Percentiles rank a stretch among this genome's conserved stretches.
Evolutionary conservation across 1,284 basidiomycete genomes (phyloP).

Genomic region (Stygiomarasmius scandens): DNA sequence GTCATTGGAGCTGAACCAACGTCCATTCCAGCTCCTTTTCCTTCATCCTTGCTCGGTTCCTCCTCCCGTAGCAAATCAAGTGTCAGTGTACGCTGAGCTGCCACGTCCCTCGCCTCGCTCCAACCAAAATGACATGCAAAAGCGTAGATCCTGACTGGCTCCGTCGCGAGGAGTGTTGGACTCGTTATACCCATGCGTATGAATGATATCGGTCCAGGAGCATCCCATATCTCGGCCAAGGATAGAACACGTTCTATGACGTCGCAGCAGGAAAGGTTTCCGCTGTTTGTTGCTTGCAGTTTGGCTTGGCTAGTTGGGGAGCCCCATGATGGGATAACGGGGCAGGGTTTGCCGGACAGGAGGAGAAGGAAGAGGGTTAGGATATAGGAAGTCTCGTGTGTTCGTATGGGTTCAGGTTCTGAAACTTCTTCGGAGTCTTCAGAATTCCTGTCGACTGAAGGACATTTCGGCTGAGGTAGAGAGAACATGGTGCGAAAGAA

Average conservation of each 20-base stretch:
- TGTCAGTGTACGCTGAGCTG: constrained; percentile 39
- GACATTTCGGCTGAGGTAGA: constrained; percentile 37
- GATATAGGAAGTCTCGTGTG: constrained; percentile 38
- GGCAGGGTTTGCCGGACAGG: constrained; percentile 35
- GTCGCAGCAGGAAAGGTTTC: constrained; percentile 22
- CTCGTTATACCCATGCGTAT: constrained; percentile 39
- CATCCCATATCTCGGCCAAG: constrained; percentile 50
- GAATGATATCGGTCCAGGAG: constrained; percentile 38
- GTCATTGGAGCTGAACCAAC: neutral
- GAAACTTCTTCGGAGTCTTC: neutral
- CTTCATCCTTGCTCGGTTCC: constrained; percentile 25
- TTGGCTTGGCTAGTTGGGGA: neutral
- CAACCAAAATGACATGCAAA: constrained; percentile 47
- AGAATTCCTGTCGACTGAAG: neutral
- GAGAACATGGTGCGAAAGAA: constrained; percentile 48
- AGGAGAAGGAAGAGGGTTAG: constrained; percentile 39
- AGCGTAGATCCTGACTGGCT: constrained; percentile 43
- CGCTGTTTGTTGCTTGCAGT: neutral
- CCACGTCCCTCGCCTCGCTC: constrained; percentile 39
- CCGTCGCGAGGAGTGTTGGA: constrained; percentile 31
- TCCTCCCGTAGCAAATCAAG: constrained; percentile 35
- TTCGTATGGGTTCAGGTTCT: constrained; percentile 30
- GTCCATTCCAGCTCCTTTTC: neutral
- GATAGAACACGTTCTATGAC: constrained; percentile 37
- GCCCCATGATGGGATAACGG: constrained; percentile 15